Evolutionary conservation across 2,329 filamentous ascomycete species (phyloP).

Genomic region (Phialophora expanda): DNA sequence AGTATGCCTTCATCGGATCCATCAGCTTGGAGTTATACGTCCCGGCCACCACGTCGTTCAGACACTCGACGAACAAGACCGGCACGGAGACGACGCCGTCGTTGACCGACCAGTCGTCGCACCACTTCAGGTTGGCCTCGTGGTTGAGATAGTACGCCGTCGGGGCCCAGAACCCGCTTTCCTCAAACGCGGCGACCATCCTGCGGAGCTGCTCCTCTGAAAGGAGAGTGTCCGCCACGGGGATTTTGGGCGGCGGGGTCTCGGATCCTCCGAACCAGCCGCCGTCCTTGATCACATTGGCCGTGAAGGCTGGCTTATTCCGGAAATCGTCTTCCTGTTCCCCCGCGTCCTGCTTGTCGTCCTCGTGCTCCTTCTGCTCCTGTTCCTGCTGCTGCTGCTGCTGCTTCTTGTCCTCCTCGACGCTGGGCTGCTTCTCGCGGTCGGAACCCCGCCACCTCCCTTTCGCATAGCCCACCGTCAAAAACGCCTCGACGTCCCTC

Average conservation of each 20-base stretch:
- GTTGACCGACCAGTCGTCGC: conserved; percentile 48
- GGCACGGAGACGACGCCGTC: conserved; percentile 32
- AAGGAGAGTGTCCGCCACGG: conserved; percentile 1
- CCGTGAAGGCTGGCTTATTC: conserved; percentile 21
- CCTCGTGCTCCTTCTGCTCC: neutral
- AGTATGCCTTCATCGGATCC: conserved; percentile 30
- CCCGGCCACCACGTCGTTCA: conserved; percentile 22
- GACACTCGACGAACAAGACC: conserved; percentile 30
- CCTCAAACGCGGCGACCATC: conserved; percentile 42
- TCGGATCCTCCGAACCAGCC: conserved; percentile 27
- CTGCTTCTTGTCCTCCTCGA: neutral
- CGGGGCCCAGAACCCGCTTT: conserved; percentile 49
- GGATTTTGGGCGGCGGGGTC: conserved; percentile 13
- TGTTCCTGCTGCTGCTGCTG: neutral
- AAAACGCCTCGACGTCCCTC: conserved; percentile 17
- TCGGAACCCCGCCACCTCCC: no score
- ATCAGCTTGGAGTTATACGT: conserved; percentile 19
- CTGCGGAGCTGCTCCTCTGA: conserved; percentile 16
- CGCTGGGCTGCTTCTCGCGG: no score
- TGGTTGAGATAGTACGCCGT: conserved; percentile 54
- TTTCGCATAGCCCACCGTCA: conserved; percentile 12
- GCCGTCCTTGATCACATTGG: conserved; percentile 39
- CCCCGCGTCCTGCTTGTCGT: no score
- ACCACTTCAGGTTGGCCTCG: conserved; percentile 50
- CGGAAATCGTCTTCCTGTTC: neutral